Percentiles rank a stretch among this genome's conserved stretches.
These are phyloP conservation scores for Fusarium kyushuense DNA, from an alignment of 2,329 filamentous ascomycete species.

Conservation along the genomic window DNA sequence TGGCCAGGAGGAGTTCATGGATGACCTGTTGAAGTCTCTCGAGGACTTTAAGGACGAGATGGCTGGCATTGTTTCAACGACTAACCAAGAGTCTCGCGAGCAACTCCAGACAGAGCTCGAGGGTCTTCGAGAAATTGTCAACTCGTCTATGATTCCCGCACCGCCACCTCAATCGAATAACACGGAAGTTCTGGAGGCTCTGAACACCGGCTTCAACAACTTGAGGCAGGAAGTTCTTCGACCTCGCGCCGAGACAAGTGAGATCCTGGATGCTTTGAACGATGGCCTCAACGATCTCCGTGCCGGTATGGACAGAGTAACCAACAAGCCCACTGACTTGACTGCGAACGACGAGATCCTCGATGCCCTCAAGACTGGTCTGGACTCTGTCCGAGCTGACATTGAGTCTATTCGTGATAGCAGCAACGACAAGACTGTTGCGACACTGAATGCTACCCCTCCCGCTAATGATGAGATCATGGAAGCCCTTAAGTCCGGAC, in stretches of 20 bases:
- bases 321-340: slow-evolving; percentile 83
- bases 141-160: slow-evolving; percentile 74
- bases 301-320: slow-evolving; percentile 79
- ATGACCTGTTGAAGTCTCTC: slow-evolving; percentile 73
- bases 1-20: slow-evolving; percentile 82
- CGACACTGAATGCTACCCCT: slow-evolving; percentile 46
- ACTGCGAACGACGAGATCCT: slow-evolving; percentile 91
- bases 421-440: slow-evolving; percentile 63
- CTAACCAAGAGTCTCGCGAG: slow-evolving; percentile 64
- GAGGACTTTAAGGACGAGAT: slow-evolving; percentile 76
- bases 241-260: slow-evolving; percentile 78
- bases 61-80: slow-evolving; percentile 67
- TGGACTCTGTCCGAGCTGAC: slow-evolving; percentile 80
- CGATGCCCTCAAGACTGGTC: slow-evolving; percentile 84
- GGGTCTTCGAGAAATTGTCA: slow-evolving; percentile 81
- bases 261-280: slow-evolving; percentile 89
- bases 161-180: slow-evolving; percentile 58
- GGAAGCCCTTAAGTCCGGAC: slow-evolving; percentile 84
- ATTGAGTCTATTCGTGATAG: slow-evolving; percentile 80
- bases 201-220: slow-evolving; percentile 78
- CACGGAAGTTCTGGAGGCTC: slow-evolving; percentile 76
- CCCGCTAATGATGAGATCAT: slow-evolving; percentile 89
- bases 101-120: slow-evolving; percentile 86
- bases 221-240: slow-evolving; percentile 81
- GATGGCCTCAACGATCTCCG: slow-evolving; percentile 86